Percentiles rank a stretch among this genome's conserved stretches.
phyloP scores from a whole-genome alignment of 257 asterid species.

The Osmanthus fragrans region DNA sequence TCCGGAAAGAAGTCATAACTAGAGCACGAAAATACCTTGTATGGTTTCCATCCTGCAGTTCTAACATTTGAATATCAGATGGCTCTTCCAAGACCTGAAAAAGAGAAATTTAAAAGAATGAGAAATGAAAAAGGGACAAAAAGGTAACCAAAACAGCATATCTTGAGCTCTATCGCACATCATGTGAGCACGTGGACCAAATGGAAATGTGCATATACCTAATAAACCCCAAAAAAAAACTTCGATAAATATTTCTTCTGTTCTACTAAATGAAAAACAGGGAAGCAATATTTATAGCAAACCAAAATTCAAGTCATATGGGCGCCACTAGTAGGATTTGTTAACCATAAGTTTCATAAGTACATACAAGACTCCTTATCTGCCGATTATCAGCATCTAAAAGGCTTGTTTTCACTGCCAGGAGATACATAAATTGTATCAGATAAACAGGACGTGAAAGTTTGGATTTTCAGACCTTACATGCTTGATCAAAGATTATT shows the following conservation, averaged over 20 bases:
- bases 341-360: neutral
- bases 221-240: too few species aligned
- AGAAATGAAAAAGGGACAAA: constrained; percentile 5
- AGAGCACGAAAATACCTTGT: constrained; percentile 46
- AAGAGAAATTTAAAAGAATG: neutral
- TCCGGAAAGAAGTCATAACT: neutral
- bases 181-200: neutral
- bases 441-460: constrained; percentile 10
- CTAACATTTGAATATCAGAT: constrained; percentile 56
- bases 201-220: too few species aligned
- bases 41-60: constrained; percentile 79
- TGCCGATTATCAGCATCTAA: constrained; percentile 57
- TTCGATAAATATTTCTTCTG: neutral
- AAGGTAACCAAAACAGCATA: constrained; percentile 12
- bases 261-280: neutral
- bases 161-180: neutral
- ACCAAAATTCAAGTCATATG: neutral
- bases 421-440: constrained; percentile 23
- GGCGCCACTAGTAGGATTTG: neutral
- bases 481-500: constrained; percentile 10
- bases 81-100: constrained; percentile 69
- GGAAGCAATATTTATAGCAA: constrained; percentile 4
- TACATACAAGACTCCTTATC: constrained; percentile 69
- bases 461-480: neutral
- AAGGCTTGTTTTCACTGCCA: constrained; percentile 67